Evolutionary conservation across 805 yeast species (phyloP).

Genomic region (Jamesozyma hellenica): DNA sequence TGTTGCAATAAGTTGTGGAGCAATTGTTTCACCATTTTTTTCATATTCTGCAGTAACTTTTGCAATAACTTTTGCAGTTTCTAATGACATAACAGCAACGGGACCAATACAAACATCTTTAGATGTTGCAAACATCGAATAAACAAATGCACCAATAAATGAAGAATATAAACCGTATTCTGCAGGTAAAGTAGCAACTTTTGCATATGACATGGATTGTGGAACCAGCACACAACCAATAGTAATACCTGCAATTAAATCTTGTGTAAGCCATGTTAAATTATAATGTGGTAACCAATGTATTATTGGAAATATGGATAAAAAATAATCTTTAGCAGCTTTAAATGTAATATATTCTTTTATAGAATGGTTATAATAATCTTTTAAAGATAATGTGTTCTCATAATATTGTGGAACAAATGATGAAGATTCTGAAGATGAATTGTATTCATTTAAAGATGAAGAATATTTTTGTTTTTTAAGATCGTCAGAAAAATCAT

Average conservation of each 20-base stretch:
- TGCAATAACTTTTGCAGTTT: conserved; percentile 68
- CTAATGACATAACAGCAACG: conserved; percentile 89
- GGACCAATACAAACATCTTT: conserved; percentile 96
- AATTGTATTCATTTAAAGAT: background rate
- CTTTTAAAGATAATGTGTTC: conserved; percentile 11
- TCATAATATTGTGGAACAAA: conserved; percentile 16
- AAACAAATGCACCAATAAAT: conserved; percentile 80
- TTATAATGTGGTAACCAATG: conserved; percentile 85
- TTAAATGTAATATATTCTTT: conserved; percentile 24
- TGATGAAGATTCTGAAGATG: background rate
- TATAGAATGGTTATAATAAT: conserved; percentile 16
- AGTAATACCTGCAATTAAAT: conserved; percentile 83
- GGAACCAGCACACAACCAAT: conserved; percentile 92
- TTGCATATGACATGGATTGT: conserved; percentile 92
- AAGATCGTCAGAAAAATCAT: background rate
- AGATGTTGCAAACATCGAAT: conserved; percentile 87
- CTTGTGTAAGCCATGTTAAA: conserved; percentile 66
- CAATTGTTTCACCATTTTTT: conserved; percentile 29
- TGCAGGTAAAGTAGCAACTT: conserved; percentile 68
- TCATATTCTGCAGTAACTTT: conserved; percentile 47
- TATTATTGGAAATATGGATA: conserved; percentile 66
- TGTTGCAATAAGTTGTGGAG: conserved; percentile 65
- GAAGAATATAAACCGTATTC: conserved; percentile 87
- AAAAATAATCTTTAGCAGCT: conserved; percentile 38
- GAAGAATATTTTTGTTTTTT: background rate